Base-by-base conservation (phyloP, 768 basidiomycete species). In the Boletus reticuloceps region DNA sequence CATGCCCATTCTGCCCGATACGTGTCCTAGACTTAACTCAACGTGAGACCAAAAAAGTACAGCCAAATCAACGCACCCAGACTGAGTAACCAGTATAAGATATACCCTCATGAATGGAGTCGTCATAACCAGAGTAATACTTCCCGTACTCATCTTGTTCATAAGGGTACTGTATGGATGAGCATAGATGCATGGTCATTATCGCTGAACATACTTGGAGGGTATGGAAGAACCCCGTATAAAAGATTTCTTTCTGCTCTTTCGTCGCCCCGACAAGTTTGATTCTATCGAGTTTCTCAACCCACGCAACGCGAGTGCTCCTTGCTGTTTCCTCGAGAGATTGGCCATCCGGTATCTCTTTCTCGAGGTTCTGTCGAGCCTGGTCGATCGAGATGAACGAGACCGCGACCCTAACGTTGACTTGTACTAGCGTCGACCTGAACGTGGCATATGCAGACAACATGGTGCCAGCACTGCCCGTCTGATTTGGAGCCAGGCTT, bases 1-100 rank as follows among this genome's bases (percentile, higher is more conserved):
- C 87, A 89, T 0, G 85, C 86, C 84, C 89, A 91, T 51, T 81
- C 80, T 0, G 90, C 89, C 13, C 90, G 83, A 68, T 80, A 93
- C 0, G 84, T 91, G 62, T 93, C 89, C 87, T 88, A 62, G 9
- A 54, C 8, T 51, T n/a, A 3, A n/a, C 29, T 53, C 5, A 55
- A 10, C 5, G 37, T 29, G 39, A 36, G 8, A 38, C 9, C 17
- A 17, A 22, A 42, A 27, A 47, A 25, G 11, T 36, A 36, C 12
- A 14, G 6, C 48, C 19, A 39, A 39, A 25, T 9, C 16, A 47
- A 59, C 78, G 8, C 53, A 87, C 86, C 88, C 88, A 89, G 56
- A 84, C 88, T 0, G 88, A 89, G 64, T 91, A 91, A 1, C 89
- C 89, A 0, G 84, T 88, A 61, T 91, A 91, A 0, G 87, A 89